Conservation (phyloP, 1,284 basidiomycete genomes). For the Trichosporon sp. region DNA sequence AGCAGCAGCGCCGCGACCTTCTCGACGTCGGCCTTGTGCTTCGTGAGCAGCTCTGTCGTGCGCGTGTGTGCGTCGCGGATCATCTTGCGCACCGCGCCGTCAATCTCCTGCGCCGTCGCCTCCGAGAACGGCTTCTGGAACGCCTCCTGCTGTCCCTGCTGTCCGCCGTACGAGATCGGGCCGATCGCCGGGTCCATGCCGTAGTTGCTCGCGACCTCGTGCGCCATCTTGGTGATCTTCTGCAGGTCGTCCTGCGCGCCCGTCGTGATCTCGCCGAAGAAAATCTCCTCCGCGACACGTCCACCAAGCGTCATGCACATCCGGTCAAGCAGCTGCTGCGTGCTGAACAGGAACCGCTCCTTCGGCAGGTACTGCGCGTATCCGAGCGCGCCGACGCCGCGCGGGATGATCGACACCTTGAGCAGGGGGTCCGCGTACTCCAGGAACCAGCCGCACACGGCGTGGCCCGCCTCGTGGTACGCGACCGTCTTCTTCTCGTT, state of each 20-base stretch:
- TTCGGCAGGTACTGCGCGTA: constrained; percentile 96
- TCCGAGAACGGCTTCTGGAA: constrained; percentile 99
- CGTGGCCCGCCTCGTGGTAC: constrained; percentile 98
- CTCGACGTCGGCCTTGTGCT: constrained; percentile 83
- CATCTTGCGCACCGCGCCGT: constrained; percentile 87
- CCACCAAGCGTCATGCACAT: constrained; percentile 99
- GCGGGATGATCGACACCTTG: constrained; percentile 97
- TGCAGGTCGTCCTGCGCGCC: constrained; percentile 96
- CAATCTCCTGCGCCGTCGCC: constrained; percentile 90
- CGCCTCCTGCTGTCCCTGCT: constrained; percentile 72
- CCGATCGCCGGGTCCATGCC: constrained; percentile 95
- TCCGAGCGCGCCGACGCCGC: constrained; percentile 90
- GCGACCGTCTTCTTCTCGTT: constrained; percentile 99
- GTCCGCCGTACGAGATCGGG: constrained; percentile 89
- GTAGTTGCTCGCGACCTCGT: constrained; percentile 85
- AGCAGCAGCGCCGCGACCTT: constrained; percentile 87
- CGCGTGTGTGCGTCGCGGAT: constrained; percentile 81
- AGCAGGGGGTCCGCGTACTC: constrained; percentile 95
- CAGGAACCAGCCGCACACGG: constrained; percentile 96
- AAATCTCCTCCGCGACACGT: constrained; percentile 96
- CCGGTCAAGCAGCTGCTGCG: constrained; percentile 87
- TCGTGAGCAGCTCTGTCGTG: constrained; percentile 74
- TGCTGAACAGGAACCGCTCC: constrained; percentile 91
- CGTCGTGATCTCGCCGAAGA: constrained; percentile 94
- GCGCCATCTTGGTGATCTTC: constrained; percentile 97